phyloP scores from a whole-genome alignment of 106 monocot genomes.

The Cymbidium sinense region DNA sequence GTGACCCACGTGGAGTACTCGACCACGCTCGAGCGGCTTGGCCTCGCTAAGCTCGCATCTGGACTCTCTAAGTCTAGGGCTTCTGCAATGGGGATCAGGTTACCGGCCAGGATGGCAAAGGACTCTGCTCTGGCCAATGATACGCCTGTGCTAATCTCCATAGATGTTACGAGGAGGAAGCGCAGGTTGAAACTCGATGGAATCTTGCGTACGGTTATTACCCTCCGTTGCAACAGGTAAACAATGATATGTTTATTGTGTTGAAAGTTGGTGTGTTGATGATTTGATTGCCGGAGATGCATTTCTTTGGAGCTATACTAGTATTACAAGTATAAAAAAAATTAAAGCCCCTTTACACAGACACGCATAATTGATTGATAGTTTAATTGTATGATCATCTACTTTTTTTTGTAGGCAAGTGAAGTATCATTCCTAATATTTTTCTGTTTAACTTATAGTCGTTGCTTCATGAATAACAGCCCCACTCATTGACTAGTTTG shows the following conservation, averaged over 20 bases:
- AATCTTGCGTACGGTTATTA: conserved; percentile 83
- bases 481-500: too few species aligned
- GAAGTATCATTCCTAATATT: background rate
- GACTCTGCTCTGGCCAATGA: conserved; percentile 17
- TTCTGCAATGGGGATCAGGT: conserved; percentile 66
- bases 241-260: background rate
- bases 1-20: conserved; percentile 67
- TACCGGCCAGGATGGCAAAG: conserved; percentile 21
- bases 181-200: conserved; percentile 82
- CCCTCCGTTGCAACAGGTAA: conserved; percentile 79
- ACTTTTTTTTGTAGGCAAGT: background rate
- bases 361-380: too few species aligned
- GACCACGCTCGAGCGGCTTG: conserved; percentile 81
- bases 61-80: conserved; percentile 55
- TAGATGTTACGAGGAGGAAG: conserved; percentile 82
- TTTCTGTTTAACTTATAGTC: background rate
- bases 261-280: background rate
- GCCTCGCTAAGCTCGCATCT: conserved; percentile 53
- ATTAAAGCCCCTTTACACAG: too few species aligned
- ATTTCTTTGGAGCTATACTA: too few species aligned
- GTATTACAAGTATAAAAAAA: too few species aligned
- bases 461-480: background rate
- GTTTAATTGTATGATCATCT: background rate
- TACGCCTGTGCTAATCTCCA: conserved; percentile 65
- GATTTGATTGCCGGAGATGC: background rate